Evolutionary conservation across 768 basidiomycete species (phyloP).

Genomic region (Rhodotorula sphaerocarpa): DNA sequence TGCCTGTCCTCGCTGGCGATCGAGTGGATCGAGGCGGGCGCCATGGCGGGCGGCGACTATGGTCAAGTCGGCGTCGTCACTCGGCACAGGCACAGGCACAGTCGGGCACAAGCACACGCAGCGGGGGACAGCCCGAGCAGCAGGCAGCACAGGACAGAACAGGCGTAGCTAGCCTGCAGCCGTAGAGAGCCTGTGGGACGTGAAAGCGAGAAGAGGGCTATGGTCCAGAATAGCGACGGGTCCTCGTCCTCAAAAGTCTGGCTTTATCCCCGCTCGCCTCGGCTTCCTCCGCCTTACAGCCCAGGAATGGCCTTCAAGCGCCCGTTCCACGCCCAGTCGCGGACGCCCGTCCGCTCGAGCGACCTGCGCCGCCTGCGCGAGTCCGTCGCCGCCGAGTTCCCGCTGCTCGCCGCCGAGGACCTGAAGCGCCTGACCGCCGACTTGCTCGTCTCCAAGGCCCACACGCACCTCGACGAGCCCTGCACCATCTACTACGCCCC

Average conservation of each 20-base stretch:
- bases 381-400: neutral
- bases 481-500: conserved; percentile 16
- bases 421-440: conserved; percentile 17
- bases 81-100: too few species aligned
- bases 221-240: too few species aligned
- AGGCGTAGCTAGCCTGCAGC: too few species aligned
- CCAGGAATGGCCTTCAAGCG: conserved; percentile 29
- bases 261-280: too few species aligned
- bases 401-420: neutral
- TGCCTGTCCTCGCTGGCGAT: conserved; percentile 20
- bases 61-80: too few species aligned
- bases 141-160: too few species aligned
- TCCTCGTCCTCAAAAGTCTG: too few species aligned
- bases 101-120: too few species aligned
- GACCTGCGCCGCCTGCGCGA: conserved; percentile 29
- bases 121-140: too few species aligned
- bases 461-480: conserved; percentile 30
- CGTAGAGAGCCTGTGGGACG: too few species aligned
- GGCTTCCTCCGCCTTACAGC: neutral
- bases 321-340: conserved; percentile 21
- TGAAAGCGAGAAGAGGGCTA: too few species aligned
- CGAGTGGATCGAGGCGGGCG: conserved; percentile 68
- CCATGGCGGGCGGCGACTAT: conserved; percentile 85
- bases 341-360: conserved; percentile 18
- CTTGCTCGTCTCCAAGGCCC: conserved; percentile 4